Evolutionary conservation across 2,329 filamentous ascomycete species (phyloP).

Genomic region (Akanthomyces uredinophilus): DNA sequence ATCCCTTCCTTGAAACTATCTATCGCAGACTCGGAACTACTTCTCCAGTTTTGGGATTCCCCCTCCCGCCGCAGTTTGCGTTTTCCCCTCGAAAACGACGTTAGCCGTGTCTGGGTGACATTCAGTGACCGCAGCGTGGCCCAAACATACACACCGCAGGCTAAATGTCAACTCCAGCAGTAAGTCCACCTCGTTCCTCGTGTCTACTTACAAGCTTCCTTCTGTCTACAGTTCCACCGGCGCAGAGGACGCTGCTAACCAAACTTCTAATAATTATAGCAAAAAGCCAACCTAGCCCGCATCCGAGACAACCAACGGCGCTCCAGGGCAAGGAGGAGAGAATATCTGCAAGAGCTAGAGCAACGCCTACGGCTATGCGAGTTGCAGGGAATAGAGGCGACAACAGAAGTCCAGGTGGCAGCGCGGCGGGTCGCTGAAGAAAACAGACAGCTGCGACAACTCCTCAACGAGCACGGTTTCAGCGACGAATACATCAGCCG

Average conservation of each 20-base stretch:
- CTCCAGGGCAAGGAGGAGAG: conserved; percentile 67
- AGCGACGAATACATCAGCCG: conserved; percentile 48
- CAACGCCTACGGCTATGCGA: conserved; percentile 57
- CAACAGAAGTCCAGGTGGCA: conserved; percentile 65
- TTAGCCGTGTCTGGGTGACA: neutral
- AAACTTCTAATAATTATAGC: conserved; percentile 19
- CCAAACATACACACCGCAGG: conserved; percentile 16
- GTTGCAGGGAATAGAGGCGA: conserved; percentile 60
- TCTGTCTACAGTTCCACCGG: too few species aligned
- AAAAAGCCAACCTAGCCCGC: conserved; percentile 42
- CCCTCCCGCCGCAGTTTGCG: neutral
- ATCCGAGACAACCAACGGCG: conserved; percentile 74
- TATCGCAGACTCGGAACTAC: neutral
- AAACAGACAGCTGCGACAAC: conserved; percentile 57
- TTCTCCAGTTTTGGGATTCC: neutral
- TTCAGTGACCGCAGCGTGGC: neutral
- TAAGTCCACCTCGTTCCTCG: conserved; percentile 19
- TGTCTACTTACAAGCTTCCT: neutral
- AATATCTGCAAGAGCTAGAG: conserved; percentile 66
- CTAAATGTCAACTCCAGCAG: conserved; percentile 30
- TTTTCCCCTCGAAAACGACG: neutral
- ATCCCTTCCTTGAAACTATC: neutral
- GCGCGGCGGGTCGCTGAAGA: conserved; percentile 65
- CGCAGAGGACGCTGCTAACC: neutral
- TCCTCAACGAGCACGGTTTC: conserved; percentile 55